Evolutionary conservation across 1,139 yeast species (phyloP).

Genomic region (Hemisphaericaspora subhashii): DNA sequence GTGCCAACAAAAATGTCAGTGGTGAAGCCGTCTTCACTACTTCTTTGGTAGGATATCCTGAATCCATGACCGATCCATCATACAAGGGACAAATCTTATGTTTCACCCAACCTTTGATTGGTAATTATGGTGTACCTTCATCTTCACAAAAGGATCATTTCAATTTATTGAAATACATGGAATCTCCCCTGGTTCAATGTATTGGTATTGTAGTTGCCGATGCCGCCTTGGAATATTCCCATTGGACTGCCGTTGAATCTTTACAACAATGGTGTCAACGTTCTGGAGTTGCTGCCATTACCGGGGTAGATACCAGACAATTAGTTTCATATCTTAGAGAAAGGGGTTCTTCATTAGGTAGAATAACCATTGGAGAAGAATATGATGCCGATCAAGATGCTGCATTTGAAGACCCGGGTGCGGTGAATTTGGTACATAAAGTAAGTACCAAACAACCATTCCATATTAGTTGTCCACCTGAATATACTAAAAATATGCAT

Average conservation of each 20-base stretch:
- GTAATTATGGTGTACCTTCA: conserved; percentile 97
- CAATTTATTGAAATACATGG: conserved; percentile 85
- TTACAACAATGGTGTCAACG: conserved; percentile 94
- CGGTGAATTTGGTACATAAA: conserved; percentile 85
- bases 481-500: conserved; percentile 60
- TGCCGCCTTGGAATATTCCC: conserved; percentile 91
- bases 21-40: conserved; percentile 99
- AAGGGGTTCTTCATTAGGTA: conserved; percentile 90
- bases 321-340: conserved; percentile 91
- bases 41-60: conserved; percentile 96
- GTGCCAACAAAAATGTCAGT: conserved; percentile 85
- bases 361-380: conserved; percentile 86
- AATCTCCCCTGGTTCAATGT: conserved; percentile 88
- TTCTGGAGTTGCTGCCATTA: conserved; percentile 93
- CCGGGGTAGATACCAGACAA: conserved; percentile 96
- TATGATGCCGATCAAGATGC: conserved; percentile 91
- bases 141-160: conserved; percentile 76
- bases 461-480: conserved; percentile 72
- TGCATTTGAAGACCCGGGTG: conserved; percentile 90
- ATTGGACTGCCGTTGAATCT: conserved; percentile 98
- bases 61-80: conserved; percentile 98
- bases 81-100: conserved; percentile 95
- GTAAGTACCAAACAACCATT: conserved; percentile 95
- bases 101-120: conserved; percentile 95
- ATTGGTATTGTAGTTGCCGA: conserved; percentile 96